These are phyloP conservation scores for Melampsora larici-populina DNA, from an alignment of 1,284 basidiomycete genomes.

Conservation along the genomic window DNA sequence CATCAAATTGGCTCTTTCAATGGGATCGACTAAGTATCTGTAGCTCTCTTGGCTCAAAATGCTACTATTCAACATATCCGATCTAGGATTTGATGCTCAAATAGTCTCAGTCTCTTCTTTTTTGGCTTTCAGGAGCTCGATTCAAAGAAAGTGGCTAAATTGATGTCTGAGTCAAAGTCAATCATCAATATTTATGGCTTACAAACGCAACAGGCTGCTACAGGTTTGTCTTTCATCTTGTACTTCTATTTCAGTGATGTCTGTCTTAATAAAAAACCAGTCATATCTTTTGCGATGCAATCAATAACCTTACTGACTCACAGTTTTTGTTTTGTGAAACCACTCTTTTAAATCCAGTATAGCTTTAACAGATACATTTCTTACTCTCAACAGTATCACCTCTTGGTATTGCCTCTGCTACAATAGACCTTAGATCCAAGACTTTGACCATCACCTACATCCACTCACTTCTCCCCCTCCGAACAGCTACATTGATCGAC, in stretches of 20 bases:
- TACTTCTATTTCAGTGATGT: neutral
- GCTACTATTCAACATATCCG: slow-evolving; percentile 76
- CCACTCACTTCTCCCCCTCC: slow-evolving; percentile 30
- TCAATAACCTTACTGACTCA: neutral
- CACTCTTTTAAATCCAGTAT: neutral
- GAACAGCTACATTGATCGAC: no score
- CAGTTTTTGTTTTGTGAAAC: neutral
- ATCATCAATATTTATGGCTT: slow-evolving; percentile 13
- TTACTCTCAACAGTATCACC: slow-evolving; percentile 21
- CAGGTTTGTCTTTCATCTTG: neutral
- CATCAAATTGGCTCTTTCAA: slow-evolving; percentile 66
- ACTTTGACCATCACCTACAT: slow-evolving; percentile 8
- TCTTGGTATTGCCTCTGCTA: no score
- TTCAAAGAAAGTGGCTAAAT: neutral
- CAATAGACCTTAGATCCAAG: neutral
- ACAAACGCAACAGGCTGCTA: neutral
- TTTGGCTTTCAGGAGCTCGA: neutral
- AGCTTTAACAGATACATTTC: slow-evolving; percentile 37
- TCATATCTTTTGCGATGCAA: neutral
- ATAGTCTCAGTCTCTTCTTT: slow-evolving; percentile 66
- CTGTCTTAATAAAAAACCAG: neutral
- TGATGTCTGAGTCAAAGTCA: slow-evolving; percentile 5
- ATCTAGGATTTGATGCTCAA: slow-evolving; percentile 85
- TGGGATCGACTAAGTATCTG: slow-evolving; percentile 69
- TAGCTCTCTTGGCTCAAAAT: slow-evolving; percentile 70